Evolutionary conservation across 331 rosid genomes (phyloP), one percentile per base, ranked within the genome.

Genomic region (Malus hybrid): DNA sequence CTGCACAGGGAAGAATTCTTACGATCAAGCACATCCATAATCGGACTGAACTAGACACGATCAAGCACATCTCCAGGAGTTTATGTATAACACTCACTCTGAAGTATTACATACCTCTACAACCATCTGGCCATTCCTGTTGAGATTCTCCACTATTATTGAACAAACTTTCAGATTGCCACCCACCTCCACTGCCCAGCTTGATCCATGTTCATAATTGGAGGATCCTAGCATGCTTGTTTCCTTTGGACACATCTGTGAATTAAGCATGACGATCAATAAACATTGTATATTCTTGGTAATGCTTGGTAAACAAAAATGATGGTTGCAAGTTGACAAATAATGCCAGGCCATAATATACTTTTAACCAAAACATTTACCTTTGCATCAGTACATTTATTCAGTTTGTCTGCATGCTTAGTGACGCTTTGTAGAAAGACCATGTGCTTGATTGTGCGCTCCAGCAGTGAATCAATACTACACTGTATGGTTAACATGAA

Each of bases 151-250:
- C 68, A 92, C 98, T 34, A 95, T 77, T 81, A 95, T 88, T 26
- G 98, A 95, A 82, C 89, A 92, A 81, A 95, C 91, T 87, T 95
- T 95, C 68, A 95, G 81, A 80, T 87, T 93, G 81, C 98, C 99
- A 46, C 97, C 98, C 64, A 95, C 99, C 78, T 95, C 99, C 91
- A 95, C 88, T 62, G 96, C 98, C 98, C 97, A 95, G 87, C 98
- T 95, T 48, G 99, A 92, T 79, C 98, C 97, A 61, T 86, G 96
- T 69, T 90, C 90, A 62, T 75, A 84, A 72, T 70, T 78, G 57
- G 96, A 82, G 79, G 97, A 83, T 83, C 88, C 93, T 69, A 56
- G 76, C 81, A 69, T 79, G 72, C 90, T 87, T 66, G 81, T 61
- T 85, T 86, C 91, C 85, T 66, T 83, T 67, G 78, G 88, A 87